Evolutionary conservation across 1,284 basidiomycete species (phyloP).

Genomic region (Thecaphora thlaspeos): DNA sequence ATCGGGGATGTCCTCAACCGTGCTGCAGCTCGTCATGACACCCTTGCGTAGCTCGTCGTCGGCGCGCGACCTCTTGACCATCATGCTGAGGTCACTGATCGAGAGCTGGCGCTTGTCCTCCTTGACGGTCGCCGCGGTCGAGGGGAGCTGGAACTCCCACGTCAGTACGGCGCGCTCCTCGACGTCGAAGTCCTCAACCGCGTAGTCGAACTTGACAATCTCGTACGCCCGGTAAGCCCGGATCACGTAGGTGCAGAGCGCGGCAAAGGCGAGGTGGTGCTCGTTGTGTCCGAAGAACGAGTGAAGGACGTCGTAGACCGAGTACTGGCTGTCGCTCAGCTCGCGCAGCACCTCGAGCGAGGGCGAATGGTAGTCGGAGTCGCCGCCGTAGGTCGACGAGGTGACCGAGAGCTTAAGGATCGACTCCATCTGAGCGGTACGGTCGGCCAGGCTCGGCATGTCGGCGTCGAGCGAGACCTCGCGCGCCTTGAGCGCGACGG

Average conservation of each 20-base stretch:
- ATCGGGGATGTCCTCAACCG: slow-evolving; percentile 40
- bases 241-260: slow-evolving; percentile 92
- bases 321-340: slow-evolving; percentile 92
- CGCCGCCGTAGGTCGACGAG: slow-evolving; percentile 78
- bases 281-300: slow-evolving; percentile 82
- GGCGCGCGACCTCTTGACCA: slow-evolving; percentile 32
- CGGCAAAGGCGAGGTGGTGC: slow-evolving; percentile 74
- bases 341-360: slow-evolving; percentile 84
- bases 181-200: slow-evolving; percentile 69
- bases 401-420: slow-evolving; percentile 86
- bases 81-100: slow-evolving; percentile 49
- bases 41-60: slow-evolving; percentile 47
- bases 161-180: slow-evolving; percentile 60
- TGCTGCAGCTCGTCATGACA: slow-evolving; percentile 54
- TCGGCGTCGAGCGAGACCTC: slow-evolving; percentile 94
- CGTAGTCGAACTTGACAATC: slow-evolving; percentile 83
- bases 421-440: slow-evolving; percentile 87
- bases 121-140: slow-evolving; percentile 31
- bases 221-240: slow-evolving; percentile 95
- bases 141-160: slow-evolving; percentile 63
- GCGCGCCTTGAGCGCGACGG: slow-evolving; percentile 81
- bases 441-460: slow-evolving; percentile 95
- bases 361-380: slow-evolving; percentile 66
- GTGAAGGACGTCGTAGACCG: slow-evolving; percentile 94
- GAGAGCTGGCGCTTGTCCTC: slow-evolving; percentile 53